phyloP scores from a whole-genome alignment of 805 yeast species.

The Kodamaea jinghongensis region DNA sequence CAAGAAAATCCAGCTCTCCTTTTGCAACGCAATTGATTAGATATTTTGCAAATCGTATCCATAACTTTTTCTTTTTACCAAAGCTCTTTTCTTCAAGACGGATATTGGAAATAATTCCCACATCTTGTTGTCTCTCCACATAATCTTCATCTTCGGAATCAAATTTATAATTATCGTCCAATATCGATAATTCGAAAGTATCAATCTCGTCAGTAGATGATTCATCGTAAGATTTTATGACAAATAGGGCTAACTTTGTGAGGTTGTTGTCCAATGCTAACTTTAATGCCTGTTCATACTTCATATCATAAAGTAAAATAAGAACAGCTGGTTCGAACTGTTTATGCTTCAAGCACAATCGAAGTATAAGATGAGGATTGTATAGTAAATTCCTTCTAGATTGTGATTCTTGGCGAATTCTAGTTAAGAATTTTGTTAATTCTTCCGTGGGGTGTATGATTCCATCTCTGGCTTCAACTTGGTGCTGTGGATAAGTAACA shows the following conservation, averaged over 20 bases:
- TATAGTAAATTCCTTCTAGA: slow-evolving; percentile 27
- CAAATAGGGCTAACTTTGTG: slow-evolving; percentile 49
- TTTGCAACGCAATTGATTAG: slow-evolving; percentile 36
- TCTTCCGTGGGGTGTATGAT: slow-evolving; percentile 29
- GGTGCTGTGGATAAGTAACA: slow-evolving; percentile 45
- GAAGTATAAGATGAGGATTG: slow-evolving; percentile 71
- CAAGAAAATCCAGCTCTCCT: slow-evolving; percentile 11
- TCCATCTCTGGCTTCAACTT: slow-evolving; percentile 29
- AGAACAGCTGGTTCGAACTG: slow-evolving; percentile 66
- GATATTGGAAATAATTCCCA: slow-evolving; percentile 26
- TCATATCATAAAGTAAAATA: slow-evolving; percentile 63
- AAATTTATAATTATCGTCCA: background rate
- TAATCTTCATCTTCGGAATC: slow-evolving; percentile 7
- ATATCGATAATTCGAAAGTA: slow-evolving; percentile 8
- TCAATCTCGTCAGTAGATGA: slow-evolving; percentile 10
- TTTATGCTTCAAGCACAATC: slow-evolving; percentile 63
- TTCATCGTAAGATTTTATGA: slow-evolving; percentile 33
- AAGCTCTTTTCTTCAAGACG: slow-evolving; percentile 34
- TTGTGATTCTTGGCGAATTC: slow-evolving; percentile 19
- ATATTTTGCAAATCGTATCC: slow-evolving; percentile 64
- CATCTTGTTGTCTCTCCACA: slow-evolving; percentile 40
- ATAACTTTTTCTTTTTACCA: slow-evolving; percentile 59
- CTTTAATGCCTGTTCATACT: slow-evolving; percentile 75
- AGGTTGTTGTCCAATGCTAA: slow-evolving; percentile 65
- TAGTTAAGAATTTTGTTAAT: slow-evolving; percentile 30